Conservation (phyloP, 1,139 yeast species). For the Diutina siamensis region DNA sequence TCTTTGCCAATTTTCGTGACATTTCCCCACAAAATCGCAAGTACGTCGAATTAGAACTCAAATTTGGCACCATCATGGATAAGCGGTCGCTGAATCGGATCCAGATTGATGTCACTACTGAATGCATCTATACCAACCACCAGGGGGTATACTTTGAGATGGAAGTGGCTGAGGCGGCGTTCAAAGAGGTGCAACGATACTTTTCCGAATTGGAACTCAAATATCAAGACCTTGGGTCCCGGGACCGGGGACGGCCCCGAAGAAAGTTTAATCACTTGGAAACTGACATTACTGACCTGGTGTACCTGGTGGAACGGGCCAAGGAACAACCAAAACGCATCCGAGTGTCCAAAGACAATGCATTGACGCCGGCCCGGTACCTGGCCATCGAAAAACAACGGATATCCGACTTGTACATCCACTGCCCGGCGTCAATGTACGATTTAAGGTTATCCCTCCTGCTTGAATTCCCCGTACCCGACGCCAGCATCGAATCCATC, state of each 20-base stretch:
- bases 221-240: slow-evolving; percentile 29
- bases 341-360: slow-evolving; percentile 52
- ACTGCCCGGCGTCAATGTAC: slow-evolving; percentile 65
- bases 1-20: slow-evolving; percentile 66
- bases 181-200: slow-evolving; percentile 44
- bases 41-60: slow-evolving; percentile 69
- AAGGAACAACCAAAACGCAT: slow-evolving; percentile 48
- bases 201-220: slow-evolving; percentile 42
- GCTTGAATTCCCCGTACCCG: slow-evolving; percentile 59
- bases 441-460: slow-evolving; percentile 71
- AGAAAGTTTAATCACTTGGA: slow-evolving; percentile 31
- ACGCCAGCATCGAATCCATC: slow-evolving; percentile 36
- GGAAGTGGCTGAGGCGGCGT: slow-evolving; percentile 60
- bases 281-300: slow-evolving; percentile 30
- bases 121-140: slow-evolving; percentile 51
- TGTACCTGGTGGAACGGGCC: slow-evolving; percentile 26
- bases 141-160: slow-evolving; percentile 54
- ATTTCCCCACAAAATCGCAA: slow-evolving; percentile 49
- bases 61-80: slow-evolving; percentile 68
- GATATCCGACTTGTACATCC: slow-evolving; percentile 57
- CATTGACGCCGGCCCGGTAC: slow-evolving; percentile 49
- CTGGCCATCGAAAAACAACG: slow-evolving; percentile 65
- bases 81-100: slow-evolving; percentile 54
- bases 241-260: slow-evolving; percentile 17
- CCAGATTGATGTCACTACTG: slow-evolving; percentile 64